phyloP scores from a whole-genome alignment of 306 rosid genomes.

The Styphnolobium japonicum region DNA sequence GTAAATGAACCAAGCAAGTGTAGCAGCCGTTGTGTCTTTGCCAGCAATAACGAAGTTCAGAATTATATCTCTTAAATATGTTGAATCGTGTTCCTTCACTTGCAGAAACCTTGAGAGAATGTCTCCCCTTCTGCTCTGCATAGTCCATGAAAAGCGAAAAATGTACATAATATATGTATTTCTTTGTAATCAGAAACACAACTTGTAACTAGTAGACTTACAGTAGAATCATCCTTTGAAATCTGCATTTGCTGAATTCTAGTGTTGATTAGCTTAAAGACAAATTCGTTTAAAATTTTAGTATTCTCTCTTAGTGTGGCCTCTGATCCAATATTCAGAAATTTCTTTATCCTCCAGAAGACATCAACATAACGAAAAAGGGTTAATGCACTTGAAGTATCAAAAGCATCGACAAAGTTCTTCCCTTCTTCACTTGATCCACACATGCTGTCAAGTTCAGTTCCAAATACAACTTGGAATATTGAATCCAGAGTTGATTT shows the following conservation, averaged over 20 bases:
- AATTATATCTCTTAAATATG: constrained; percentile 61
- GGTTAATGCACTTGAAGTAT: constrained; percentile 55
- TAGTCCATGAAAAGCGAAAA: constrained; percentile 2
- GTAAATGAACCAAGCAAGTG: constrained; percentile 79
- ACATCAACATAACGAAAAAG: constrained; percentile 65
- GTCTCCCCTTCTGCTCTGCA: constrained; percentile 55
- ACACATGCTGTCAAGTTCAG: constrained; percentile 74
- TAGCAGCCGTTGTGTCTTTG: constrained; percentile 67
- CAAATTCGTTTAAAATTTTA: constrained; percentile 47
- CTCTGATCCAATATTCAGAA: constrained; percentile 71
- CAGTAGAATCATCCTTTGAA: constrained; percentile 37
- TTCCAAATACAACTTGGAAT: constrained; percentile 79
- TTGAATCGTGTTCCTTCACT: constrained; percentile 35
- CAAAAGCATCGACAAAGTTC: constrained; percentile 57
- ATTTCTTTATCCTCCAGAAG: constrained; percentile 70
- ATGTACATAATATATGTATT: not conserved
- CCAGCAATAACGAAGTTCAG: constrained; percentile 71
- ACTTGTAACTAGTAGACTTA: constrained; percentile 34
- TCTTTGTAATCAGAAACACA: not conserved
- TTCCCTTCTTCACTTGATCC: constrained; percentile 75
- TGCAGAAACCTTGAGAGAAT: constrained; percentile 72
- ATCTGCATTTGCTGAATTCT: constrained; percentile 50
- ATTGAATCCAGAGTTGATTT: constrained; percentile 67
- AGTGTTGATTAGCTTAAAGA: constrained; percentile 46
- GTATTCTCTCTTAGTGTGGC: constrained; percentile 41